A percentile compares a stretch with the other conserved stretches of the same genome.
Evolutionary conservation across 2,329 filamentous ascomycete genomes (phyloP).

Genomic region (Emmonsia crescens): DNA sequence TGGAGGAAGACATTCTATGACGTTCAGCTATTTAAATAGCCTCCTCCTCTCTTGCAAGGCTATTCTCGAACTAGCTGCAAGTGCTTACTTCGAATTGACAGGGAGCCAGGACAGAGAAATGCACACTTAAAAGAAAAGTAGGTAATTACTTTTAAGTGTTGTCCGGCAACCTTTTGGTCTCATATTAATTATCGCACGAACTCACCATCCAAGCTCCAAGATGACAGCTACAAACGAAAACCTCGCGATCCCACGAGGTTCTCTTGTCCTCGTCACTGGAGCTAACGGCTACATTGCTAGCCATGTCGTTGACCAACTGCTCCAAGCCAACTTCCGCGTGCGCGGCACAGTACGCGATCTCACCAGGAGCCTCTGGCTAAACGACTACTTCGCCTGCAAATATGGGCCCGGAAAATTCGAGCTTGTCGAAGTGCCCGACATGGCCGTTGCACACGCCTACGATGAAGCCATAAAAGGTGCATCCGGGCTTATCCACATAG

Average conservation of each 20-base stretch:
- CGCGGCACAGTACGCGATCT: conserved; percentile 37
- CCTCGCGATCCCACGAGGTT: conserved; percentile 19
- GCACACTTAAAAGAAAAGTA: too few species aligned
- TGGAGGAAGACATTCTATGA: neutral
- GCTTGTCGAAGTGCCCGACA: conserved; percentile 4
- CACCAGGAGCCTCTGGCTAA: neutral
- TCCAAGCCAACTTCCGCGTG: conserved; percentile 34
- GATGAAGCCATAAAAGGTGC: conserved; percentile 4
- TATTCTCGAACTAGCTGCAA: neutral
- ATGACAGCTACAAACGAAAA: neutral
- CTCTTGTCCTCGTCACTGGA: conserved; percentile 37
- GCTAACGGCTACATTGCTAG: conserved; percentile 38
- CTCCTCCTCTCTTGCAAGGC: too few species aligned
- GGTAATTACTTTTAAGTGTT: neutral
- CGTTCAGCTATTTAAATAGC: neutral
- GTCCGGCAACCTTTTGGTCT: neutral
- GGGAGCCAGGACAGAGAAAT: too few species aligned
- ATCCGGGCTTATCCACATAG: conserved; percentile 2
- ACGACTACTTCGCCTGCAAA: neutral
- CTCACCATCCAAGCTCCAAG: neutral
- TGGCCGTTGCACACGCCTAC: conserved; percentile 3
- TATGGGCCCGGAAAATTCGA: neutral
- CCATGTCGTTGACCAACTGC: conserved; percentile 32
- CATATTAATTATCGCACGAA: neutral
- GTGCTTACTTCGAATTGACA: neutral